Conservation (phyloP, 306 rosid genomes). For the Castanea mollissima region DNA sequence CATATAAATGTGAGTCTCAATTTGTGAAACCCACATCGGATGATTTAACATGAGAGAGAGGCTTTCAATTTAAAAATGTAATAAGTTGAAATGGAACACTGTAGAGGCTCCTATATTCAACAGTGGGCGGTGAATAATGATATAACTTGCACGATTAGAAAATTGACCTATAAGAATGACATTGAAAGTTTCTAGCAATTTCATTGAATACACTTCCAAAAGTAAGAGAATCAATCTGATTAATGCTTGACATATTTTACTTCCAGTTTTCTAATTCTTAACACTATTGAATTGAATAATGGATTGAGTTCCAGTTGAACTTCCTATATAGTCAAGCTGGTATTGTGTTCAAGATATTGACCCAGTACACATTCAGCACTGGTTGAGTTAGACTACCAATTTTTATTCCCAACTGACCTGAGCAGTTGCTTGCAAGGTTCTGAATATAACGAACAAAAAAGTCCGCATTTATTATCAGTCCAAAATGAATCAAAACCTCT, state of each 20-base stretch:
- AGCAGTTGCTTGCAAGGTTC: background rate
- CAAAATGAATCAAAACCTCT: background rate
- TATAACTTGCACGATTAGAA: too few species aligned
- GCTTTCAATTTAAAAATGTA: too few species aligned
- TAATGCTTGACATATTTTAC: background rate
- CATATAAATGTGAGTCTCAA: too few species aligned
- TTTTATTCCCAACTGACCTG: background rate
- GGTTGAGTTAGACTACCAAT: background rate
- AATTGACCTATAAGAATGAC: too few species aligned
- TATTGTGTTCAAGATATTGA: background rate
- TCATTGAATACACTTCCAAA: background rate
- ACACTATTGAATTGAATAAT: background rate
- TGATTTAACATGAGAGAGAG: too few species aligned
- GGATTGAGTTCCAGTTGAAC: background rate
- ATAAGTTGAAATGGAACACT: too few species aligned
- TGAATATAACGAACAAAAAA: too few species aligned
- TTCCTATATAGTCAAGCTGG: background rate
- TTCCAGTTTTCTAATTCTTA: background rate
- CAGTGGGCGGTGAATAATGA: too few species aligned
- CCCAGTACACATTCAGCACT: background rate
- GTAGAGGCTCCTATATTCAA: too few species aligned
- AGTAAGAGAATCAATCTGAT: background rate
- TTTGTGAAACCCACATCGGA: too few species aligned
- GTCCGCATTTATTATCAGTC: background rate
- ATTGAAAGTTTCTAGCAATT: background rate